Percentiles rank a stretch among this genome's conserved stretches.
Conservation (phyloP, 352 stramenopile species). For the Pilasporangium apinafurcum region DNA sequence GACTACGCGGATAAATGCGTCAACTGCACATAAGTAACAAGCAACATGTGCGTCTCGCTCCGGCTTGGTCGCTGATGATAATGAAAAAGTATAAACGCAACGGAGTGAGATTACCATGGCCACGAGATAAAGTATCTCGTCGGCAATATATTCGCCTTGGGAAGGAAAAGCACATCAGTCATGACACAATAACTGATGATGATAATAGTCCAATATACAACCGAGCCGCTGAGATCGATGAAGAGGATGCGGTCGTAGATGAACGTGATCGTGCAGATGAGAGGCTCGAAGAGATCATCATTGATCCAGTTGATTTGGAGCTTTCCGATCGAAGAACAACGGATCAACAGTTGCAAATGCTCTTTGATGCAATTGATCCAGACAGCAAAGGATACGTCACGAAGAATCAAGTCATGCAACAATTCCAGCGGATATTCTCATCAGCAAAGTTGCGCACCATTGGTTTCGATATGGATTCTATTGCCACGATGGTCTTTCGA, state of each 20-base stretch:
- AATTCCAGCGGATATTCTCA: slow-evolving; percentile 72
- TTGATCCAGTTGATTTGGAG: slow-evolving; percentile 78
- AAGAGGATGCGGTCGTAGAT: slow-evolving; percentile 42
- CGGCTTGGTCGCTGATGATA: too few relatives aligned
- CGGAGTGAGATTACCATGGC: too few relatives aligned
- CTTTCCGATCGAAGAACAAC: slow-evolving; percentile 57
- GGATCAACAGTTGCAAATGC: slow-evolving; percentile 80
- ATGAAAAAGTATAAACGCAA: too few relatives aligned
- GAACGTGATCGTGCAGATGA: slow-evolving; percentile 43
- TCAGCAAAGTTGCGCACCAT: slow-evolving; percentile 64
- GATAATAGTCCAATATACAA: slow-evolving; percentile 73
- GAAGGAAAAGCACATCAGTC: too few relatives aligned
- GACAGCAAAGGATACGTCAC: slow-evolving; percentile 46
- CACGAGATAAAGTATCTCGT: too few relatives aligned
- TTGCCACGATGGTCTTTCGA: slow-evolving; percentile 64
- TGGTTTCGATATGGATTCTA: slow-evolving; percentile 56
- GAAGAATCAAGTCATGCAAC: slow-evolving; percentile 48
- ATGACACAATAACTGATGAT: too few relatives aligned
- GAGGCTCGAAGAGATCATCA: slow-evolving; percentile 63
- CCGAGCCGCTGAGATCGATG: slow-evolving; percentile 58
- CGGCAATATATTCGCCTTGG: too few relatives aligned
- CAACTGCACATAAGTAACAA: too few relatives aligned
- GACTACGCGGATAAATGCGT: too few relatives aligned
- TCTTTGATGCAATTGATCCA: slow-evolving; percentile 76
- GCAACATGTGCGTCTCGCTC: too few relatives aligned